A percentile compares a stretch with the other conserved stretches of the same genome.
Evolutionary conservation across 1,139 yeast genomes (phyloP).

Genomic region (Cylindricascospora bacillispora): DNA sequence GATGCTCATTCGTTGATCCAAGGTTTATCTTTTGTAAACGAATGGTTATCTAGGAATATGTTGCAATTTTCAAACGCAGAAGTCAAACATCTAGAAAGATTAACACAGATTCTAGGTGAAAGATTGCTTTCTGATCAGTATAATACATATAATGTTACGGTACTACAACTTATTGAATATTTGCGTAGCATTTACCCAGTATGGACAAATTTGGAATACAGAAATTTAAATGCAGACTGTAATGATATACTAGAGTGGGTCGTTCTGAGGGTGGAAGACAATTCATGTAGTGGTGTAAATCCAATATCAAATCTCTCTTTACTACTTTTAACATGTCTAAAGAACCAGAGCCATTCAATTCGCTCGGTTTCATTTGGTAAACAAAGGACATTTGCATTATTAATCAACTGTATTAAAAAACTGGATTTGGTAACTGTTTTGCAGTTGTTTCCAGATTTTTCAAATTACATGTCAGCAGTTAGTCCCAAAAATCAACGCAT

Average conservation of each 20-base stretch:
- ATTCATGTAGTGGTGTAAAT: conserved; percentile 12
- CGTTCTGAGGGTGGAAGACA: conserved; percentile 13
- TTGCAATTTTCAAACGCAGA: no score
- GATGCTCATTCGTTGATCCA: no score
- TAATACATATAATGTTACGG: conserved; percentile 14
- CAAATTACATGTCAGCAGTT: conserved; percentile 12
- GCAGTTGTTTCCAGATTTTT: conserved; percentile 6
- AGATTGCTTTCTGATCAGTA: conserved; percentile 12
- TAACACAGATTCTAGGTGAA: conserved; percentile 17
- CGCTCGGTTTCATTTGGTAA: conserved; percentile 15
- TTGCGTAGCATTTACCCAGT: conserved; percentile 7
- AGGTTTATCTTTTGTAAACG: no score
- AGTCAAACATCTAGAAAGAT: no score
- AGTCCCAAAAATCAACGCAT: conserved; percentile 20
- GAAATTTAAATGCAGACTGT: conserved; percentile 13
- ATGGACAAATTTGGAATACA: conserved; percentile 11
- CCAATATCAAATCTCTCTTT: conserved; percentile 8
- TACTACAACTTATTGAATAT: conserved; percentile 10
- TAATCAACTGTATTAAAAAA: conserved; percentile 10
- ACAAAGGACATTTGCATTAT: conserved; percentile 16
- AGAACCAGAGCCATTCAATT: conserved; percentile 10
- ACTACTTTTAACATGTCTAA: conserved; percentile 12
- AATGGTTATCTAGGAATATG: no score
- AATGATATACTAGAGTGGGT: conserved; percentile 23
- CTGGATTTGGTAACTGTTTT: conserved; percentile 8